These are phyloP conservation scores for Mortierella claussenii DNA, from an alignment of 192 early-diverging fungal species.

Conservation along the genomic window DNA sequence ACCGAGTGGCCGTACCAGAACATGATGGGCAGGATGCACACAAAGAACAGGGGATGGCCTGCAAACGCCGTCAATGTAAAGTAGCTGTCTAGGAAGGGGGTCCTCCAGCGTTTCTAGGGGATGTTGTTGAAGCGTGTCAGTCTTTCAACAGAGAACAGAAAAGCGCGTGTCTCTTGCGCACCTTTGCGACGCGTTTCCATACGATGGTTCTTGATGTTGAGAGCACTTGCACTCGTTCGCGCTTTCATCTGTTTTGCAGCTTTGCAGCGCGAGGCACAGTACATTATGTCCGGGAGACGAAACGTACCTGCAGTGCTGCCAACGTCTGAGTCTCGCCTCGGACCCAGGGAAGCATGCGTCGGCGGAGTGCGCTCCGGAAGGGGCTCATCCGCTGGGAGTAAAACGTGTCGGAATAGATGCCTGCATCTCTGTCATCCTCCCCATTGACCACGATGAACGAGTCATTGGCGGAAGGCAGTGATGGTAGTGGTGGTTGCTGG, in stretches of 20 bases:
- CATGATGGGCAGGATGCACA: constrained; percentile 80
- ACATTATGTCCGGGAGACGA: no score
- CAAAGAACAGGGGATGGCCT: constrained; percentile 89
- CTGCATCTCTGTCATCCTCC: constrained; percentile 58
- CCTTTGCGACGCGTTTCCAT: no score
- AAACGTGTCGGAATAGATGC: constrained; percentile 60
- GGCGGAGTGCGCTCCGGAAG: constrained; percentile 50
- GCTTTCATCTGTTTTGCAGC: no score
- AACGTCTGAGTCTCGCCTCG: constrained; percentile 56
- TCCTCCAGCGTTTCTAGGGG: constrained; percentile 57
- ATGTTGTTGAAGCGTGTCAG: no score
- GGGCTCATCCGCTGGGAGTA: constrained; percentile 59
- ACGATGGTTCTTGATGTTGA: no score
- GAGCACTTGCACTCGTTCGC: no score
- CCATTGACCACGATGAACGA: constrained; percentile 50
- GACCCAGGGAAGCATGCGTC: constrained; percentile 55
- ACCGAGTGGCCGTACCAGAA: constrained; percentile 79
- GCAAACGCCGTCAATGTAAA: constrained; percentile 82
- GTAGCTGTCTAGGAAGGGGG: constrained; percentile 65
- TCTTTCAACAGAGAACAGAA: no score
- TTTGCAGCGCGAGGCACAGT: no score
- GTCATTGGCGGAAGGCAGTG: background rate
- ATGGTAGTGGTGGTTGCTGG: background rate
- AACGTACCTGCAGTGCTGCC: constrained; percentile 64
- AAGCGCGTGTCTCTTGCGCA: no score